Percentiles rank a stretch among this genome's conserved stretches.
These are phyloP conservation scores for Fragilaria crotonensis DNA, from an alignment of 108 stramenopile species.

Conservation along the genomic window DNA sequence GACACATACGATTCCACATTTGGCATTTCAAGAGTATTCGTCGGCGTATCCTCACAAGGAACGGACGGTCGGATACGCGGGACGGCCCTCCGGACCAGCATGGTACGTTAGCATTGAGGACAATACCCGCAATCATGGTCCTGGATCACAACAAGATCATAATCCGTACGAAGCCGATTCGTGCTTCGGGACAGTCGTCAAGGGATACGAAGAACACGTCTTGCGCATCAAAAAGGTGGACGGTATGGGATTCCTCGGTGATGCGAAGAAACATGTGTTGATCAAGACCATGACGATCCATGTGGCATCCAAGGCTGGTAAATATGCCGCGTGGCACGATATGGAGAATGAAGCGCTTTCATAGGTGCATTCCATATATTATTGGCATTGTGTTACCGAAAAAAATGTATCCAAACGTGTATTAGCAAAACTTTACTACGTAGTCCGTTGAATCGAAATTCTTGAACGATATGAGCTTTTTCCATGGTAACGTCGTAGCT, in stretches of 20 bases:
- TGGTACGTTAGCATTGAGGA: constrained; percentile 72
- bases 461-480: too few species aligned
- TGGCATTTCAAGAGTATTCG: constrained; percentile 86
- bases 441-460: too few species aligned
- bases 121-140: constrained; percentile 78
- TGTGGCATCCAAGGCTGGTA: too few species aligned
- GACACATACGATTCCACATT: constrained; percentile 21
- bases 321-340: too few species aligned
- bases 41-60: constrained; percentile 69
- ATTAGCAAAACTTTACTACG: too few species aligned
- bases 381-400: too few species aligned
- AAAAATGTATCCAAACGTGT: too few species aligned
- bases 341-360: too few species aligned
- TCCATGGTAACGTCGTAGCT: too few species aligned
- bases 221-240: constrained; percentile 35
- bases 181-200: constrained; percentile 75
- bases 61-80: constrained; percentile 80
- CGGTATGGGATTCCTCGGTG: constrained; percentile 27
- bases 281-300: constrained; percentile 35
- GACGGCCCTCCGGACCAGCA: constrained; percentile 75
- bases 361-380: too few species aligned
- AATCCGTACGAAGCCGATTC: constrained; percentile 90
- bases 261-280: constrained; percentile 38
- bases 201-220: constrained; percentile 41
- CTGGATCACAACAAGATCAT: constrained; percentile 68